Percentiles rank a stretch among this genome's conserved stretches.
phyloP scores from a whole-genome alignment of 495 filamentous ascomycete genomes.

The Sordaria brevicollis region DNA sequence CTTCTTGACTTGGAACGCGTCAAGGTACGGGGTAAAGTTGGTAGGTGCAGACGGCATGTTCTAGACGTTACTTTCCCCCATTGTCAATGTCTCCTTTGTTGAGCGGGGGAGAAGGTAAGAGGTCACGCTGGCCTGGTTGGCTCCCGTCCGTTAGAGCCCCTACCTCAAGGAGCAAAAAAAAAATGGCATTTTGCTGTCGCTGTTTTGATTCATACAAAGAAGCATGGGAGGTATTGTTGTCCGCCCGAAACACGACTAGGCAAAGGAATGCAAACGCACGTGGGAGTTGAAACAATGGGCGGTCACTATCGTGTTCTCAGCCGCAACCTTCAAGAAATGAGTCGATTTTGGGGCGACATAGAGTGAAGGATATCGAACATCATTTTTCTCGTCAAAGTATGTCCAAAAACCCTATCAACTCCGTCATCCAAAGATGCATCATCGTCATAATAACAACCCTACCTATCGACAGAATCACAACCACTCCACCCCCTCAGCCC shows the following conservation, averaged over 20 bases:
- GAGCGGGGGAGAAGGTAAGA: neutral
- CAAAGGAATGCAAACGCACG: neutral
- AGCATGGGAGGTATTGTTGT: neutral
- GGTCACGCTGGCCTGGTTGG: neutral
- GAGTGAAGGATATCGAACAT: neutral
- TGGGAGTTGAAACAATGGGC: too few relatives aligned
- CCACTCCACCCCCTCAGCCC: constrained; percentile 27
- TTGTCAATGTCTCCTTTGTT: too few relatives aligned
- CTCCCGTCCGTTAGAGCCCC: too few relatives aligned
- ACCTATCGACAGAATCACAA: constrained; percentile 8
- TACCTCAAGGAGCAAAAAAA: too few relatives aligned
- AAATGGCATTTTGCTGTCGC: too few relatives aligned
- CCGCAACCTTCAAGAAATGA: neutral
- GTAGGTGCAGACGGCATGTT: too few relatives aligned
- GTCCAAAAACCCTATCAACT: neutral
- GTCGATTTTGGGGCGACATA: neutral
- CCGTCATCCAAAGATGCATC: neutral
- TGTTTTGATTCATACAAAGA: neutral
- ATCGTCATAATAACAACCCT: neutral
- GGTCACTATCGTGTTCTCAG: neutral
- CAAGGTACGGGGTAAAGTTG: too few relatives aligned
- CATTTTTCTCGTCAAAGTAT: neutral
- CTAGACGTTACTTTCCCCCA: too few relatives aligned
- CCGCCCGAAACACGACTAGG: neutral
- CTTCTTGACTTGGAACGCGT: too few relatives aligned